phyloP scores from a whole-genome alignment of 208 protist genomes.

The Lotmaria passim region DNA sequence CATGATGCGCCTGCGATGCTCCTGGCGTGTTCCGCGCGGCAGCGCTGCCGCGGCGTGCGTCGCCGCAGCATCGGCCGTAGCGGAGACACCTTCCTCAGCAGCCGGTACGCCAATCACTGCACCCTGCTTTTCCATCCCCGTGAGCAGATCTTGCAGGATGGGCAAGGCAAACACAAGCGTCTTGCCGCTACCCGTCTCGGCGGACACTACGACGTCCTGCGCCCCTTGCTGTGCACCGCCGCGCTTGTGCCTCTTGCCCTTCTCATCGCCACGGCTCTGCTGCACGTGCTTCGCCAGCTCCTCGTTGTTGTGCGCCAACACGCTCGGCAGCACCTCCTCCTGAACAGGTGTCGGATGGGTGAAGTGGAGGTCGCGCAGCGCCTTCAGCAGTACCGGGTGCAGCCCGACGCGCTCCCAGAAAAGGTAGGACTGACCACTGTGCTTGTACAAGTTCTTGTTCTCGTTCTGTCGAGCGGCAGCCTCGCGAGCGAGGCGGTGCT shows the following conservation, averaged over 20 bases:
- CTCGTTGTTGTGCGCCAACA: conserved; percentile 37
- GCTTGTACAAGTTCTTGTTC: conserved; percentile 81
- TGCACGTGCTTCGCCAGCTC: conserved; percentile 18
- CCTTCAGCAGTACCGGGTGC: conserved; percentile 67
- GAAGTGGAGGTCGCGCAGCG: conserved; percentile 75
- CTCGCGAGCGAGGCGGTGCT: conserved; percentile 29
- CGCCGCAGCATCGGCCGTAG: too few relatives aligned
- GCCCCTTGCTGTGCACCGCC: background rate
- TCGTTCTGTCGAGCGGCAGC: conserved; percentile 16
- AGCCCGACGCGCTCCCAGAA: conserved; percentile 87
- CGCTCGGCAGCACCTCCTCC: conserved; percentile 76
- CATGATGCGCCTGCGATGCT: conserved; percentile 55
- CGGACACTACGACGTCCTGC: conserved; percentile 91
- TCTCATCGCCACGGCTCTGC: conserved; percentile 14
- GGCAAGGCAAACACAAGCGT: conserved; percentile 99
- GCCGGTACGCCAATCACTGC: background rate
- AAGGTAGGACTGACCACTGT: conserved; percentile 74
- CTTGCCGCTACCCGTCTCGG: conserved; percentile 96
- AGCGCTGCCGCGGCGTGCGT: conserved; percentile 1
- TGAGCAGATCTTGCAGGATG: conserved; percentile 76
- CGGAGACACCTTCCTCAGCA: too few relatives aligned
- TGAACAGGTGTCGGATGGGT: conserved; percentile 88
- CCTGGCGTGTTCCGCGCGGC: conserved; percentile 9
- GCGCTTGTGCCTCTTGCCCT: conserved; percentile 28
- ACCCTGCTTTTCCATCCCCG: conserved; percentile 27